A percentile compares a stretch with the other conserved stretches of the same genome.
phyloP scores from a whole-genome alignment of 2,329 filamentous ascomycete species.

The Hortaea sp. region DNA sequence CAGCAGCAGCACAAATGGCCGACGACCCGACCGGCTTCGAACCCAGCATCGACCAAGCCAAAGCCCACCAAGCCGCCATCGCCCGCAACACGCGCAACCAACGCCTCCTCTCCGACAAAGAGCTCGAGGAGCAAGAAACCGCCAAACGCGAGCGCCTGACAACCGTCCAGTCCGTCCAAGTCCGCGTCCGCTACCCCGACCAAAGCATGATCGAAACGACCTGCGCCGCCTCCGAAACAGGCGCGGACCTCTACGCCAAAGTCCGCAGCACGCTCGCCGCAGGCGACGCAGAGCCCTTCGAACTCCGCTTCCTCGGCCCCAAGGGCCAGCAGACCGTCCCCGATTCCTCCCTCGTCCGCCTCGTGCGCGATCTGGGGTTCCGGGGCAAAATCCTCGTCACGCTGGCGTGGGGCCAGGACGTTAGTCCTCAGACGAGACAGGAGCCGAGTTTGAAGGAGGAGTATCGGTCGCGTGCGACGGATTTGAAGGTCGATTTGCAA shows the following conservation, averaged over 20 bases:
- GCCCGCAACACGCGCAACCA: conserved; percentile 56
- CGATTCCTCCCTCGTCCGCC: conserved; percentile 29
- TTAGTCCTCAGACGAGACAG: conserved; percentile 45
- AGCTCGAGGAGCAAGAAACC: conserved; percentile 60
- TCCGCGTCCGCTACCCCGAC: conserved; percentile 83
- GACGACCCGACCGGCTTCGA: conserved; percentile 67
- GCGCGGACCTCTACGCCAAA: conserved; percentile 61
- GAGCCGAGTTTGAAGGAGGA: conserved; percentile 51
- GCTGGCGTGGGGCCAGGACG: conserved; percentile 61
- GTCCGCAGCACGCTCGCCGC: conserved; percentile 62
- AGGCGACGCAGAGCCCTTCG: conserved; percentile 51
- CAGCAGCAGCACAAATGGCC: conserved; percentile 57
- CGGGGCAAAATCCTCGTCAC: conserved; percentile 63
- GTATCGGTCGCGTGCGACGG: conserved; percentile 50
- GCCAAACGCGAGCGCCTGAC: conserved; percentile 57
- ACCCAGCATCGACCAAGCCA: conserved; percentile 65
- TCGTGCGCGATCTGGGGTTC: conserved; percentile 68
- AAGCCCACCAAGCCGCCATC: conserved; percentile 61
- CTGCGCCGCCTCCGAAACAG: conserved; percentile 60
- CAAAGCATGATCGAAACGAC: conserved; percentile 65
- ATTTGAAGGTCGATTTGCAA: conserved; percentile 56
- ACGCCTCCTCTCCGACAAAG: conserved; percentile 71
- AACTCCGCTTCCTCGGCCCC: conserved; percentile 53
- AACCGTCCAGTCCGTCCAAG: conserved; percentile 55
- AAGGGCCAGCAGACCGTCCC: conserved; percentile 29